A percentile compares a stretch with the other conserved stretches of the same genome.
These are phyloP conservation scores for Scleroderma citrinum DNA, from an alignment of 768 basidiomycete genomes.

Conservation along the genomic window DNA sequence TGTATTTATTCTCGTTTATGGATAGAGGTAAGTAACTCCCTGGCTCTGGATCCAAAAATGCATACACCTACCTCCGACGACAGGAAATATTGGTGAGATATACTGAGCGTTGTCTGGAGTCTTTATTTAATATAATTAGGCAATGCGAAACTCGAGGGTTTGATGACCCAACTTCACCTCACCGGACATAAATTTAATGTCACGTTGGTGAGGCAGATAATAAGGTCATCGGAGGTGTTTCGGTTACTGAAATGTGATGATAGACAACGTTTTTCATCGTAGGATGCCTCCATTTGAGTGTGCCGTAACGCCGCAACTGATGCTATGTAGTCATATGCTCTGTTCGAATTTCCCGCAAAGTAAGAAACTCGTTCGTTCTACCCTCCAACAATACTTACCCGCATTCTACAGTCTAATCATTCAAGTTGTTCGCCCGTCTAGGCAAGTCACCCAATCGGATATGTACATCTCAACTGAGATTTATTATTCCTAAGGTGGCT, in stretches of 20 bases:
- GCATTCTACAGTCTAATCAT: conserved; percentile 31
- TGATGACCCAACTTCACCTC: conserved; percentile 49
- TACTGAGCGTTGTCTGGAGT: not conserved
- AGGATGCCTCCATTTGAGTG: conserved; percentile 13
- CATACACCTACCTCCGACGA: not conserved
- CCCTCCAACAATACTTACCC: not conserved
- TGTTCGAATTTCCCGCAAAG: conserved; percentile 69
- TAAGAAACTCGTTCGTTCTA: conserved; percentile 22
- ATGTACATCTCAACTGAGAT: not conserved
- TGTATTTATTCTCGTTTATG: conserved; percentile 61
- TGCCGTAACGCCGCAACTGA: not conserved
- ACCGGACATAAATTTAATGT: conserved; percentile 60
- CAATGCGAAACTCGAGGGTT: conserved; percentile 63
- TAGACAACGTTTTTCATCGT: conserved; percentile 73
- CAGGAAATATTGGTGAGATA: conserved; percentile 52
- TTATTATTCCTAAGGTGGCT: conserved; percentile 41
- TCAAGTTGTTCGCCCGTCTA: conserved; percentile 57
- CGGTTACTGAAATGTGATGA: not conserved
- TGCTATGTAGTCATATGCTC: conserved; percentile 20
- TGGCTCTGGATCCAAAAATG: not conserved
- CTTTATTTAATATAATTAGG: conserved; percentile 23
- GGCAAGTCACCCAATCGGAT: conserved; percentile 24
- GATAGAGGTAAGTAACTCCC: conserved; percentile 44
- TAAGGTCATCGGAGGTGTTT: not conserved
- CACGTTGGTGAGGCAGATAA: conserved; percentile 43